These are phyloP conservation scores for Septoria petroselini DNA, from an alignment of 2,329 filamentous ascomycete genomes.

Conservation along the genomic window DNA sequence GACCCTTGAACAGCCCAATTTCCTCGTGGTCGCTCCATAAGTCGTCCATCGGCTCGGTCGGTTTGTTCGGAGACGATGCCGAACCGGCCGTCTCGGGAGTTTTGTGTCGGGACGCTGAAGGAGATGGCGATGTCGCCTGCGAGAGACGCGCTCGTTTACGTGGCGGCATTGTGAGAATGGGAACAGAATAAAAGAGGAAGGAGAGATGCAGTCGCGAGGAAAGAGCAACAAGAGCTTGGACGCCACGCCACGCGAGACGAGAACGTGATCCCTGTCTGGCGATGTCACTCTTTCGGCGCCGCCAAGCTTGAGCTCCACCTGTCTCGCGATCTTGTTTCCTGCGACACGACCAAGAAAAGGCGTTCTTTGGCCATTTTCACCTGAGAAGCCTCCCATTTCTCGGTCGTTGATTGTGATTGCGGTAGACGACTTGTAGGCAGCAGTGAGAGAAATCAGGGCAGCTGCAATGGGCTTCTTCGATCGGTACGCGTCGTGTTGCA, in stretches of 20 bases:
- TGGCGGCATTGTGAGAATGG: slow-evolving; percentile 57
- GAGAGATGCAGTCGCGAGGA: slow-evolving; percentile 2
- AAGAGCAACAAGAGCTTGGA: no score
- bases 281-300: no score
- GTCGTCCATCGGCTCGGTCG: slow-evolving; percentile 49
- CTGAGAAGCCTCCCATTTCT: neutral
- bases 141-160: slow-evolving; percentile 62
- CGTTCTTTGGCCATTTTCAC: no score
- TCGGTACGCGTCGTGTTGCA: slow-evolving; percentile 6
- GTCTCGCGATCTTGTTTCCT: no score
- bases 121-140: slow-evolving; percentile 56
- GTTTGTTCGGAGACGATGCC: slow-evolving; percentile 33
- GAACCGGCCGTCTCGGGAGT: slow-evolving; percentile 32
- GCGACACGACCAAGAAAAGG: no score
- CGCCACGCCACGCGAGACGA: no score
- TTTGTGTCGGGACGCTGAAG: slow-evolving; percentile 41
- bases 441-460: no score
- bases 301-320: no score
- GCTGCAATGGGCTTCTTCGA: slow-evolving; percentile 17
- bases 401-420: neutral
- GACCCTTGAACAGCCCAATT: slow-evolving; percentile 84
- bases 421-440: neutral
- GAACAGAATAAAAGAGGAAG: neutral
- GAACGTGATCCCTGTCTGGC: no score
- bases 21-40: slow-evolving; percentile 96